Conservation (phyloP, 345 rosid species). For the Gossypioides kirkii region DNA sequence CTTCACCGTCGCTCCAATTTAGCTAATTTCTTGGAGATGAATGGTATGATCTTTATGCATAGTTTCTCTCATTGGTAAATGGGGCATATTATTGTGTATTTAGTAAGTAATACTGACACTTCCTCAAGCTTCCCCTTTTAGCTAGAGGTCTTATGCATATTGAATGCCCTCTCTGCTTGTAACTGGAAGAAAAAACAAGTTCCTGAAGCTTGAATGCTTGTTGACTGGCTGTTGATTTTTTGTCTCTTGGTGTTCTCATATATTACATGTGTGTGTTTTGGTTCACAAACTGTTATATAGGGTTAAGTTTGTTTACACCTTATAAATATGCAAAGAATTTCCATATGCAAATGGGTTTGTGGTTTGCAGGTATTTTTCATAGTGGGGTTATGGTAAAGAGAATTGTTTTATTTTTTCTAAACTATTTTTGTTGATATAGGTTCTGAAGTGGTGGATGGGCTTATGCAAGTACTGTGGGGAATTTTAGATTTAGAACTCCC, state of each 20-base stretch:
- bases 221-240: background rate
- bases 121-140: background rate
- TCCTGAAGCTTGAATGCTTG: conserved; percentile 3
- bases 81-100: background rate
- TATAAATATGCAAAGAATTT: background rate
- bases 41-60: conserved; percentile 44
- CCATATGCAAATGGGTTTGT: background rate
- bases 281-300: background rate
- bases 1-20: conserved; percentile 86
- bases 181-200: background rate
- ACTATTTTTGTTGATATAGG: conserved; percentile 43
- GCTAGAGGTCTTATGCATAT: background rate
- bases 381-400: background rate
- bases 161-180: background rate
- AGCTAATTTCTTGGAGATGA: conserved; percentile 63
- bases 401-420: background rate
- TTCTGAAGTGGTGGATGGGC: conserved; percentile 83
- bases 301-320: background rate
- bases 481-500: conserved; percentile 91
- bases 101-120: background rate
- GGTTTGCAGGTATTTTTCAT: background rate
- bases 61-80: background rate
- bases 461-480: conserved; percentile 95
- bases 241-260: background rate
- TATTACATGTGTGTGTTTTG: background rate